A percentile compares a stretch with the other conserved stretches of the same genome.
Evolutionary conservation across 2,329 filamentous ascomycete species (phyloP).

Genomic region (Mollisiaceae sp.): DNA sequence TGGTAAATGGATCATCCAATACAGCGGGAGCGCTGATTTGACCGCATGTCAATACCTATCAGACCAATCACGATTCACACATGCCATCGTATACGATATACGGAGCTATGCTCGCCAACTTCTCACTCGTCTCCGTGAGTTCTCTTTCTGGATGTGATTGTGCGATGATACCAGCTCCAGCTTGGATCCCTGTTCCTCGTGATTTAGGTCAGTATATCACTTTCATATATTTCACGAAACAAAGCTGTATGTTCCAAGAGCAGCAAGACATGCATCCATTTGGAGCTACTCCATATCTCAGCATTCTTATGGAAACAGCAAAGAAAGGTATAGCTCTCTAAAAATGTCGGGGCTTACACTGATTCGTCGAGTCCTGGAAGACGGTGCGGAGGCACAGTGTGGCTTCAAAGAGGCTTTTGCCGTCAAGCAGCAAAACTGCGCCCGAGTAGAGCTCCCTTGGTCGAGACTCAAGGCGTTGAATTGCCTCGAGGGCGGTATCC

Average conservation of each 20-base stretch:
- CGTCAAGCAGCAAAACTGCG: conserved; percentile 25
- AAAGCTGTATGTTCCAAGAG: not conserved
- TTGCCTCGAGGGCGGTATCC: conserved; percentile 21
- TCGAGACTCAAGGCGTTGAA: conserved; percentile 23
- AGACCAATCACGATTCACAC: too few relatives aligned
- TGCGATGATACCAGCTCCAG: conserved; percentile 30
- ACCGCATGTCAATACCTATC: too few relatives aligned
- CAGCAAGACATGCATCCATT: too few relatives aligned
- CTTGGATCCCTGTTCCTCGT: conserved; percentile 17
- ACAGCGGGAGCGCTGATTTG: too few relatives aligned
- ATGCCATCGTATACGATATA: conserved; percentile 10
- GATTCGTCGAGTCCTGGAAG: conserved; percentile 14
- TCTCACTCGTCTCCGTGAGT: conserved; percentile 30
- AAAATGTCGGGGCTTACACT: not conserved
- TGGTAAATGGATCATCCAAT: too few relatives aligned
- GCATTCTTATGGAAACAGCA: too few relatives aligned
- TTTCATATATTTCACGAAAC: not conserved
- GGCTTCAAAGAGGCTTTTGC: conserved; percentile 22
- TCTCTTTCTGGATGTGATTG: conserved; percentile 29
- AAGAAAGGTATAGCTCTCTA: not conserved
- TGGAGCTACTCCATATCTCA: too few relatives aligned
- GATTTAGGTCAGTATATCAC: not conserved
- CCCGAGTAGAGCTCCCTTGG: conserved; percentile 33
- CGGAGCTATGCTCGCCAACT: conserved; percentile 22
- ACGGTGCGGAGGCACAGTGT: conserved; percentile 27